These are phyloP conservation scores for Globisporangium spinosum DNA, from an alignment of 352 stramenopile genomes.

Conservation along the genomic window DNA sequence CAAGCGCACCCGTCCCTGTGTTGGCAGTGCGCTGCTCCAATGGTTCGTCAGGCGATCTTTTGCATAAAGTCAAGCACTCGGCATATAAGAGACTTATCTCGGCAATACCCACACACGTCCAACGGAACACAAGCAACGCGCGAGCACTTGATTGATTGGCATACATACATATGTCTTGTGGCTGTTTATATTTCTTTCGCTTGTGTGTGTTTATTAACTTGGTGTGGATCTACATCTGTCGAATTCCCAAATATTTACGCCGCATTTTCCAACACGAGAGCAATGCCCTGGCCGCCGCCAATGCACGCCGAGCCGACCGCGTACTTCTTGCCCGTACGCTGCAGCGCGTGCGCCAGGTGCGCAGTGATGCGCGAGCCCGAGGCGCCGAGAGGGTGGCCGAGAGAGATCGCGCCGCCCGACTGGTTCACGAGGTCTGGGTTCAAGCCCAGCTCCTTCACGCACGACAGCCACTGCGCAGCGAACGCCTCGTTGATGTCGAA, in stretches of 20 bases:
- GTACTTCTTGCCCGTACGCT: conserved; percentile 89
- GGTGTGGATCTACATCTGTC: conserved; percentile 1
- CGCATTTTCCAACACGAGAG: conserved; percentile 93
- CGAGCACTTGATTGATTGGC: neutral
- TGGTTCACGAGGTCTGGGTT: conserved; percentile 93
- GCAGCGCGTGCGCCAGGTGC: conserved; percentile 88
- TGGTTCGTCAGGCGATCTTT: neutral
- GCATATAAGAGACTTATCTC: too few species aligned
- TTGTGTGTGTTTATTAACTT: conserved; percentile 1
- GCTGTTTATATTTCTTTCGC: conserved; percentile 2
- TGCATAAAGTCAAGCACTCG: neutral
- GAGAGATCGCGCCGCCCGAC: conserved; percentile 93
- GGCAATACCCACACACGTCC: neutral
- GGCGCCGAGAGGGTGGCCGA: conserved; percentile 96
- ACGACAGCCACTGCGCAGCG: conserved; percentile 95
- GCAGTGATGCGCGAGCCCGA: conserved; percentile 91
- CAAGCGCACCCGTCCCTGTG: neutral
- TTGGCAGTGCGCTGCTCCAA: neutral
- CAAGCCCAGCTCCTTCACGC: conserved; percentile 94
- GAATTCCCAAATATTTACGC: conserved; percentile 31
- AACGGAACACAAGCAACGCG: neutral
- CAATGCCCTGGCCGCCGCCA: conserved; percentile 97
- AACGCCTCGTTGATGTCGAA: conserved; percentile 99
- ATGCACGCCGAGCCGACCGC: conserved; percentile 97
- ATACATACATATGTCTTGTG: neutral